Evolutionary conservation across 225 moss, liverwort and hornwort species (phyloP).

Genomic region (Asterella californica): DNA sequence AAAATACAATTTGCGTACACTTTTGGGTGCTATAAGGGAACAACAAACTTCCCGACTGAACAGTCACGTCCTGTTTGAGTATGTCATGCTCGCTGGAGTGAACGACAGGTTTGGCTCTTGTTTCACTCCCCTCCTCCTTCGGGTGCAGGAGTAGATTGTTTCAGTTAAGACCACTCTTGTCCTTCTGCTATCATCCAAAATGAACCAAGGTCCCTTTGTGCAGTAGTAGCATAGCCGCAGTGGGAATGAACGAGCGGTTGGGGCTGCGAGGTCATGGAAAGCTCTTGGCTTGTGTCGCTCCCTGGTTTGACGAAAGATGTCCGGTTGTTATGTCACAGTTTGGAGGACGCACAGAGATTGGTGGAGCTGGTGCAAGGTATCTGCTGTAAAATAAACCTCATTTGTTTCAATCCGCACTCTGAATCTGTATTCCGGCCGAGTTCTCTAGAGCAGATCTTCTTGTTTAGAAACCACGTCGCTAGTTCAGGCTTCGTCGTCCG

Average conservation of each 20-base stretch:
- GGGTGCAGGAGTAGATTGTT: not conserved
- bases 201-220: not conserved
- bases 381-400: constrained; percentile 81
- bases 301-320: not conserved
- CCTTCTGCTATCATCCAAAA: not conserved
- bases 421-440: constrained; percentile 64
- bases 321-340: constrained; percentile 10
- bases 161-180: not conserved
- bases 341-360: constrained; percentile 61
- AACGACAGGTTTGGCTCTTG: constrained; percentile 50
- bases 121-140: not conserved
- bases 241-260: not conserved
- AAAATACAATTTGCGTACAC: constrained; percentile 54
- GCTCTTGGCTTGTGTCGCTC: not conserved
- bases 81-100: constrained; percentile 73
- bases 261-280: not conserved
- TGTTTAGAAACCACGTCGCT: constrained; percentile 66
- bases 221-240: not conserved
- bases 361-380: constrained; percentile 69
- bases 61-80: constrained; percentile 62
- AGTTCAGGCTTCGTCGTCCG: constrained; percentile 59
- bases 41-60: constrained; percentile 51
- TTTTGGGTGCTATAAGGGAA: constrained; percentile 59
- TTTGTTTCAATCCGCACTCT: constrained; percentile 74
- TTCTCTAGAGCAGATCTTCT: constrained; percentile 48